Base-by-base conservation (phyloP, 768 basidiomycete species). In the Cystobasidium onofrii region DNA sequence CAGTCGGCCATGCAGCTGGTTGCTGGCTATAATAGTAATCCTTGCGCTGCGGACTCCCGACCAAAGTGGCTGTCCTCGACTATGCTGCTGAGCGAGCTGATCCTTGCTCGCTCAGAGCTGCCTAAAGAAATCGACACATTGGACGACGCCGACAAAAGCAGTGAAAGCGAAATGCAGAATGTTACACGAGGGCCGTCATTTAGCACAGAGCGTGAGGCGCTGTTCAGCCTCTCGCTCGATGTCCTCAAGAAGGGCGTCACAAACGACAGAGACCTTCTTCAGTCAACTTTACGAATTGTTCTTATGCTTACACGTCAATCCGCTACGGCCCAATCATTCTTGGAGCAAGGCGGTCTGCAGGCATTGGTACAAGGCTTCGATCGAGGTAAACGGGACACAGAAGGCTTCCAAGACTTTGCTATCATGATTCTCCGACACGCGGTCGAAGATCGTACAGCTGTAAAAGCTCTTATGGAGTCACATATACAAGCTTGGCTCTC, bases 51-150 rank as follows among this genome's bases (percentile, higher is more conserved):
- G 64, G 84, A 86, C 2, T 80, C 78, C 23, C 82, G 86, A 34
- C 92, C 95, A 10, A 88, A 86, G 78, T 99, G 96, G 96, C 85
- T 95, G 3, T 88, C 92, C 0, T 86, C 90, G 1, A 87, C 89
- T 77, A 84, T 98, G 15, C 85, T 96, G 15, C 89, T 94, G 63
- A 88, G 88, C 6, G 93, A 99, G 79, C 87, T 89, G 20, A 82
- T 97, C 57, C 85, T 97, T 36, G 87, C 87, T 20, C 83, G 89
- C 23, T 86, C 88, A 0, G 89, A 90, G 63, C 89, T 89, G 50
- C 88, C 92, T 76, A 88, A 90, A 76, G 87, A 85, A 1, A 23
- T 75, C 1, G 71, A 73, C 18, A 36, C 55, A 1, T 27, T 62
- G n/a, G 44, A 65, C 54, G 83, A 83, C 43, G 84, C 89, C 18